Base-by-base conservation (phyloP, 192 early-diverging fungal genomes). In the Blastocladiella britannica region DNA sequence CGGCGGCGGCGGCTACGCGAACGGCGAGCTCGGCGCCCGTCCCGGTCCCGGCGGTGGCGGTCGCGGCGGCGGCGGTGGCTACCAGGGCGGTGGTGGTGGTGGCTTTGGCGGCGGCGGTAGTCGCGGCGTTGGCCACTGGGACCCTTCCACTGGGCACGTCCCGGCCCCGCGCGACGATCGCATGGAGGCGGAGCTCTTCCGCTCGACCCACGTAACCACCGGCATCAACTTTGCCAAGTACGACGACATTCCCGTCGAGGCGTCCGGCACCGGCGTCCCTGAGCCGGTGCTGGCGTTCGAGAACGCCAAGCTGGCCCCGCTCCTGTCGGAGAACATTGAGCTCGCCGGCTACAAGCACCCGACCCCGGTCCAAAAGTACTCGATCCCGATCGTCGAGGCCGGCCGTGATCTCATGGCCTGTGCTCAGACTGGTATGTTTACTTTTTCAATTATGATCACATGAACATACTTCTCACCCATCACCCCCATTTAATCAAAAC, bases 201-300 rank as follows among this genome's bases (percentile, higher is more conserved):
- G 81, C 26, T 58, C 66, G 52, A 58, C 73, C 30, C 84, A 93
- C 37, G 84, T 87, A 59, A 73, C 76, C 68, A 87, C 87, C 55
- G 93, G 93, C 57, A 97, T 97, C 68, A 95, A 97, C 80, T 97
- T 97, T 81, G 88, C 91, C 60, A 93, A 91, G 70, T 97, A 97
- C 71, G 91, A 95, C 60, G 88, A 97, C 70, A 97, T 97, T 43
- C 93, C 93, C 15, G 92, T 93, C 53, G 89, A 95, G 62, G 88
- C 86, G 24, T 80, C 81, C 8, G 85, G 85, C 26, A 71, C 75
- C 47, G 68, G 82, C 43, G 72, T 76, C 28, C 85, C 85, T 22
- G 72, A 79, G 61, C 71, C 78, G 8, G 77, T 87, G 28, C 67
- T 65, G 52, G 63, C 63, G 1, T 89, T 89, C 62, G 68, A 71